Evolutionary conservation across 345 rosid species (phyloP), one percentile per base, ranked within the genome.

Genomic region (Eucalyptus viminalis): DNA sequence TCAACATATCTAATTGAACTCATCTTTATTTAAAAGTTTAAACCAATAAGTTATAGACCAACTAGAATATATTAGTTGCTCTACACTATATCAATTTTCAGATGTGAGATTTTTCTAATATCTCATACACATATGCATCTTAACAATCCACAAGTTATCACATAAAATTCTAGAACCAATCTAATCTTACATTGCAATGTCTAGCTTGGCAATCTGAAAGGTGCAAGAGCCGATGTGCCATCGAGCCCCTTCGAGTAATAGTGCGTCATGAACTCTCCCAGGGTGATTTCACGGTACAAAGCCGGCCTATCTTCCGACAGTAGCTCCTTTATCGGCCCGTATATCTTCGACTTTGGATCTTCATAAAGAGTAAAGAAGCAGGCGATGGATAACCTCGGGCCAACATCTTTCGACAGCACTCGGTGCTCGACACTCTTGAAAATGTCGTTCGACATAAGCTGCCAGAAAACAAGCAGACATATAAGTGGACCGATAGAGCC

Each of bases 221-320:
- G 31, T 51, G 89, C 7, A 14, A 80, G 89, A 8, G 89, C 31
- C 4, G 86, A 51, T 3, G 19, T 31, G 43, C 86, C 86, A 14
- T 88, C 86, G 8, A 88, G 90, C 7, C 86, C 89, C 50, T 62
- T 88, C 31, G 91, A 76, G 86, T 44, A 76, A 86, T 76, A 89
- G 17, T 87, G 86, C 4, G 87, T 16, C 21, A 89, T 53, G 87
- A 62, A 92, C 29, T 91, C 92, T 43, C 58, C 34, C 3, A 90
- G 47, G 1, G 86, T 40, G 24, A 88, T 80, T 13, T 94, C 89
- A 69, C 86, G 83, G 25, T 90, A 92, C 19, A 81, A 16, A 16
- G 92, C 89, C 11, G 93, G 92, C 80, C 91, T 91, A 14, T 88
- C 81, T 86, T 90, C 90, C 13, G 92, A 92, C 8, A 88, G n/a